phyloP scores from a whole-genome alignment of 2,329 filamentous ascomycete genomes.

The Fusarium subtropicale region DNA sequence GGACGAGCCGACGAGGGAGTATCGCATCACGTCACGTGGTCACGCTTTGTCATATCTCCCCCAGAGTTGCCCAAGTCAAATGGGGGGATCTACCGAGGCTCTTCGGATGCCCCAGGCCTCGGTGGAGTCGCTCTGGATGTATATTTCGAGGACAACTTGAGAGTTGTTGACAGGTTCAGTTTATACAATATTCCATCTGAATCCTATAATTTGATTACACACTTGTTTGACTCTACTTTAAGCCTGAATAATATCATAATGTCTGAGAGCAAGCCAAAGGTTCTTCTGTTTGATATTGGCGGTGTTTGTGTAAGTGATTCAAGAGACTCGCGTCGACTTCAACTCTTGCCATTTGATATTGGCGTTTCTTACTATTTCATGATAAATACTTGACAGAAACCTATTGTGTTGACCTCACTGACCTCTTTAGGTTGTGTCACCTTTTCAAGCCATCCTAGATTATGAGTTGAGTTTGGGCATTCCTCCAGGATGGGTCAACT shows the following conservation, averaged over 20 bases:
- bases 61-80: background rate
- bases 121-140: slow-evolving; percentile 28
- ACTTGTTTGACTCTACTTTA: too few species aligned
- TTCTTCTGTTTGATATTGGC: slow-evolving; percentile 93
- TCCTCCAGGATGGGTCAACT: slow-evolving; percentile 90
- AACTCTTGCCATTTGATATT: background rate
- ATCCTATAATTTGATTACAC: slow-evolving; percentile 37
- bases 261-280: slow-evolving; percentile 68
- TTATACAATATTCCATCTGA: background rate
- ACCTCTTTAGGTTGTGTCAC: slow-evolving; percentile 78
- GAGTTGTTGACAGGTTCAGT: background rate
- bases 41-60: slow-evolving; percentile 7
- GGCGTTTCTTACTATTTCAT: background rate
- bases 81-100: slow-evolving; percentile 45
- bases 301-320: slow-evolving; percentile 86
- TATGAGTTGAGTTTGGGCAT: slow-evolving; percentile 84
- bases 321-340: background rate
- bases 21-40: slow-evolving; percentile 43
- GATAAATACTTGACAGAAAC: background rate
- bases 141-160: slow-evolving; percentile 5
- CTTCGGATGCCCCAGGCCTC: slow-evolving; percentile 29
- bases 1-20: slow-evolving; percentile 48
- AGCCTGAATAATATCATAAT: background rate
- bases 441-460: slow-evolving; percentile 92
- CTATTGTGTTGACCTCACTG: background rate